A percentile compares a stretch with the other conserved stretches of the same genome.
Evolutionary conservation across 805 yeast genomes (phyloP).

Genomic region (Helenozyma rhizophorensis): DNA sequence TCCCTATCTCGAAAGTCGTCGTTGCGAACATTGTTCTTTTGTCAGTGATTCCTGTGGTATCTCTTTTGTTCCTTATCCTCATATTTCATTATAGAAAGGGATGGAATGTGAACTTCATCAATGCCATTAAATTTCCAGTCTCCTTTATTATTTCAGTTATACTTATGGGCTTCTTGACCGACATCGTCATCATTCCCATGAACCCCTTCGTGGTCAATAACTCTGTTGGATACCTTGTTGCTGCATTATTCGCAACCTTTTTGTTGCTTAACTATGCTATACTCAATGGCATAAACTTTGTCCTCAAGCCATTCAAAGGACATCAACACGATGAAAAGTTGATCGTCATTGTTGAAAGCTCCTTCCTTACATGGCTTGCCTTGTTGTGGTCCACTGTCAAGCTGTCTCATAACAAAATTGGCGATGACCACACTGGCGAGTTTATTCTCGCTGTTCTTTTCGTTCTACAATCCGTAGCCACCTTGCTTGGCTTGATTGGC

Average conservation of each 20-base stretch:
- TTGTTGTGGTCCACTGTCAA: conserved; percentile 46
- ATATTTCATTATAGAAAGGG: conserved; percentile 43
- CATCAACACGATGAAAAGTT: conserved; percentile 50
- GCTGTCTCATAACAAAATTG: conserved; percentile 36
- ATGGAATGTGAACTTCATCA: conserved; percentile 42
- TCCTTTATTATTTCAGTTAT: conserved; percentile 35
- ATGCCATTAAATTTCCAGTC: conserved; percentile 55
- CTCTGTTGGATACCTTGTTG: conserved; percentile 34
- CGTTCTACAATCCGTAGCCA: conserved; percentile 41
- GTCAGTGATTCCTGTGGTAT: conserved; percentile 50
- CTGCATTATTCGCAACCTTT: conserved; percentile 41
- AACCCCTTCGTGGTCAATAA: conserved; percentile 37
- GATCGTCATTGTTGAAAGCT: conserved; percentile 49
- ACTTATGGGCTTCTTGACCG: conserved; percentile 20
- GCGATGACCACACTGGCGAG: conserved; percentile 51
- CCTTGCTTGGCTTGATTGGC: conserved; percentile 50
- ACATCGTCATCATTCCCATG: conserved; percentile 13
- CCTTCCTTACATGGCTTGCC: conserved; percentile 53
- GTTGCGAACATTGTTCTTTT: conserved; percentile 51
- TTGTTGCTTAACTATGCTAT: conserved; percentile 53
- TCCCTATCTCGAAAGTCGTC: conserved; percentile 48
- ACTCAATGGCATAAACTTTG: conserved; percentile 41
- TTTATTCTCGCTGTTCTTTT: conserved; percentile 46
- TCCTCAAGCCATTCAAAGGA: conserved; percentile 30
- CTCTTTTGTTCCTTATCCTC: conserved; percentile 43